Conservation (phyloP, 2,329 filamentous ascomycete genomes). For the Didymella sp. region DNA sequence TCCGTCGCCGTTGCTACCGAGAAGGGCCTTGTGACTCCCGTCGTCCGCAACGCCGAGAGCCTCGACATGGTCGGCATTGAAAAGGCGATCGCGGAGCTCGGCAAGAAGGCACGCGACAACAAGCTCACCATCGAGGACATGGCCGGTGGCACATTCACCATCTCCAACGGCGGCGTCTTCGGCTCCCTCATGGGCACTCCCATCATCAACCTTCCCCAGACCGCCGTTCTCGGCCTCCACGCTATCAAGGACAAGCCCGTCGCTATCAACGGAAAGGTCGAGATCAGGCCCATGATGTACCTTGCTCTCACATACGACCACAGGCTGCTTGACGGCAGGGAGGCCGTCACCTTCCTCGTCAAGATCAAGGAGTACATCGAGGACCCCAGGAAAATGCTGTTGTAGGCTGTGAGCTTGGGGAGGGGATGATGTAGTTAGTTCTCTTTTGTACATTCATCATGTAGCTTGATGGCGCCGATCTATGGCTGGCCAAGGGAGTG, state of each 20-base stretch:
- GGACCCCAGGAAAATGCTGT: constrained; percentile 89
- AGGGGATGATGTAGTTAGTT: constrained; percentile 6
- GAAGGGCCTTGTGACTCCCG: constrained; percentile 95
- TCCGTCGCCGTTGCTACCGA: constrained; percentile 97
- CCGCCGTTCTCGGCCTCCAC: constrained; percentile 87
- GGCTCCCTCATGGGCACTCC: constrained; percentile 97
- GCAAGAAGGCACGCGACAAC: constrained; percentile 95
- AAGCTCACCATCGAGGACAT: constrained; percentile 99
- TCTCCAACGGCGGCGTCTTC: constrained; percentile 96
- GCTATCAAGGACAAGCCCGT: constrained; percentile 95
- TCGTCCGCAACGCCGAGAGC: constrained; percentile 90
- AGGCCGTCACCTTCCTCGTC: constrained; percentile 94
- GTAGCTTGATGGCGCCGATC: constrained; percentile 6
- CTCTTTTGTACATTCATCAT: constrained; percentile 18
- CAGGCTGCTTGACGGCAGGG: constrained; percentile 89
- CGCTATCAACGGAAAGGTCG: constrained; percentile 89
- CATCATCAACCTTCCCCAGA: constrained; percentile 97
- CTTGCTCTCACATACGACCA: constrained; percentile 97
- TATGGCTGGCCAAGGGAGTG: constrained; percentile 11
- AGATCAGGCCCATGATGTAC: constrained; percentile 99
- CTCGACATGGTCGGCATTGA: constrained; percentile 91
- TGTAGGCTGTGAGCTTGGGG: constrained; percentile 48
- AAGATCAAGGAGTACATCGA: constrained; percentile 98
- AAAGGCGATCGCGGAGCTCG: constrained; percentile 87
- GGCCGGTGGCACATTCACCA: constrained; percentile 97